Evolutionary conservation across 139 green algal species (phyloP).

Genomic region (Spirogloea muscicola): DNA sequence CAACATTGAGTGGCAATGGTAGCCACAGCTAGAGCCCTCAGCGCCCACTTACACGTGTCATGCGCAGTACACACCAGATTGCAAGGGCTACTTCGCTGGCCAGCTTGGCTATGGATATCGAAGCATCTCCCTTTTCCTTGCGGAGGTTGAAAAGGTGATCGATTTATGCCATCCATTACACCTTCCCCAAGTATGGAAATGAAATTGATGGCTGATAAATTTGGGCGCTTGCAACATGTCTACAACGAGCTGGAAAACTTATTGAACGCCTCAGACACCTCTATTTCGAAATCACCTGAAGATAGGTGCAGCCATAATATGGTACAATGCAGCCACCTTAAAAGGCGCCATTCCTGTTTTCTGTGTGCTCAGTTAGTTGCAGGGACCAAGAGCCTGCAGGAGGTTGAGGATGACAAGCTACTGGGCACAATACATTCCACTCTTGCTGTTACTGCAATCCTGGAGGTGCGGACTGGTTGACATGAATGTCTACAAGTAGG

Average conservation of each 20-base stretch:
- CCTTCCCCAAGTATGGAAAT: neutral
- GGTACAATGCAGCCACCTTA: neutral
- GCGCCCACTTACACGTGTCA: no score
- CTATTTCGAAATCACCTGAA: neutral
- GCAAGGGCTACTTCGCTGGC: constrained; percentile 55
- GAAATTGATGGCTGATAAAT: neutral
- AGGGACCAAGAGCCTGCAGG: neutral
- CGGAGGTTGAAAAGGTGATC: constrained; percentile 12
- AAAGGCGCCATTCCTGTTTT: neutral
- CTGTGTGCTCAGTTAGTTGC: neutral
- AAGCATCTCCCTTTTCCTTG: constrained; percentile 44
- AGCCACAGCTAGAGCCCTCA: no score
- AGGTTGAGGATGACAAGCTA: neutral
- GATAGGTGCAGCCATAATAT: neutral
- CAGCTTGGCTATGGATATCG: constrained; percentile 68
- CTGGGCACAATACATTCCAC: constrained; percentile 24
- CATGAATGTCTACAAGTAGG: neutral
- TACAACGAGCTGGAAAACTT: neutral
- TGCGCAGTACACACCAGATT: constrained; percentile 38
- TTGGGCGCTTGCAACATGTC: neutral
- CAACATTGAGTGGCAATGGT: no score
- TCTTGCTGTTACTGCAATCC: constrained; percentile 19
- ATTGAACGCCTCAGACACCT: neutral
- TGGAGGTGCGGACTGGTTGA: constrained; percentile 4
- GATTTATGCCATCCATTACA: neutral